A percentile compares a stretch with the other conserved stretches of the same genome.
These are phyloP conservation scores for Ceratobasidium sp. DNA, from an alignment of 1,284 basidiomycete species.

Conservation along the genomic window DNA sequence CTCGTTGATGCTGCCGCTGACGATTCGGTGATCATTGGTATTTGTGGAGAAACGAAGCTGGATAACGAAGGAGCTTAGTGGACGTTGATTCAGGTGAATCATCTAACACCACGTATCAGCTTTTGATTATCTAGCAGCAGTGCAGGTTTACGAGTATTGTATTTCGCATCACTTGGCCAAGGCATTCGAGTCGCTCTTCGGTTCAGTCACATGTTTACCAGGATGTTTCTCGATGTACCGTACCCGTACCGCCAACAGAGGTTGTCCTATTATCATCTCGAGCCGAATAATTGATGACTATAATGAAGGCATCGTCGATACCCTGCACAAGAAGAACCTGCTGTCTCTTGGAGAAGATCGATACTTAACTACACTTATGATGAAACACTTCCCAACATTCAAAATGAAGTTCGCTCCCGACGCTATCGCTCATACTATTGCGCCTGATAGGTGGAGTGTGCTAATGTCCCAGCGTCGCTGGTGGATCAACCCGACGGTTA, in stretches of 20 bases:
- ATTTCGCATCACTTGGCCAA: conserved; percentile 98
- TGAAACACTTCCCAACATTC: conserved; percentile 97
- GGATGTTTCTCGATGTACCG: too few relatives aligned
- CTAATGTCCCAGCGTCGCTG: too few relatives aligned
- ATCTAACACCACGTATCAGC: neutral
- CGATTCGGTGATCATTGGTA: conserved; percentile 91
- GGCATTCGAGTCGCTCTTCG: too few relatives aligned
- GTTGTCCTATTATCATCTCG: conserved; percentile 94
- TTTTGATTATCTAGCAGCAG: neutral
- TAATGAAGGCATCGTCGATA: conserved; percentile 90
- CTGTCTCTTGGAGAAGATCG: too few relatives aligned
- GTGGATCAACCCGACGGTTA: too few relatives aligned
- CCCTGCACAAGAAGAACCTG: too few relatives aligned
- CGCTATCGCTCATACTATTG: conserved; percentile 89
- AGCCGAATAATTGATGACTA: conserved; percentile 97
- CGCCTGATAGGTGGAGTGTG: too few relatives aligned
- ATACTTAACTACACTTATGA: conserved; percentile 90
- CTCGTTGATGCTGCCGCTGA: conserved; percentile 87
- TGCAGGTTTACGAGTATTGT: conserved; percentile 98
- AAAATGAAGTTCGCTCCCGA: conserved; percentile 94
- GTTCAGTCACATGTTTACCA: too few relatives aligned
- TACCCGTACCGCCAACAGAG: conserved; percentile 96
- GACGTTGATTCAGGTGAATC: conserved; percentile 95
- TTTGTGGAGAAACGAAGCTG: conserved; percentile 95
- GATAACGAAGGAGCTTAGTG: conserved; percentile 94